Conservation (phyloP, 805 yeast genomes). For the Sugiyamaella americana region DNA sequence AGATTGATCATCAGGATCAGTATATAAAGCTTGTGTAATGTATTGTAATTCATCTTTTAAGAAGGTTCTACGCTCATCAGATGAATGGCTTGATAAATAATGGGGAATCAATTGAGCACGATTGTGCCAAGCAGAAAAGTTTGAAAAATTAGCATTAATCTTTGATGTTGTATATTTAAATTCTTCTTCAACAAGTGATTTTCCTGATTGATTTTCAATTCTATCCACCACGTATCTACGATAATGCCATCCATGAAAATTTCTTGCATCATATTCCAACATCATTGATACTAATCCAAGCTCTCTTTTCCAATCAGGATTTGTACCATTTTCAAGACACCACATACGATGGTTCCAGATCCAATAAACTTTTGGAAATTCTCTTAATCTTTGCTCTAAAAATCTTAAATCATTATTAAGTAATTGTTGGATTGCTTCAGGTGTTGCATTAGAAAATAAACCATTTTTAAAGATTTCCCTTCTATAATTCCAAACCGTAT, state of each 20-base stretch:
- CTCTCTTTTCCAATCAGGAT: constrained; percentile 65
- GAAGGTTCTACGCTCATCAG: constrained; percentile 31
- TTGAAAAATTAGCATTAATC: constrained; percentile 79
- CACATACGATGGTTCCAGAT: constrained; percentile 91
- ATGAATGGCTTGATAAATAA: constrained; percentile 3
- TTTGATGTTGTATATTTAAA: constrained; percentile 70
- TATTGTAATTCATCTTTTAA: constrained; percentile 56
- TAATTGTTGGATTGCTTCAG: constrained; percentile 27
- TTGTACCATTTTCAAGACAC: constrained; percentile 53
- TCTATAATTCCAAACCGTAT: constrained; percentile 85
- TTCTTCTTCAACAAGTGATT: constrained; percentile 43
- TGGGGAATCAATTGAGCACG: constrained; percentile 60
- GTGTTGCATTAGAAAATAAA: constrained; percentile 24
- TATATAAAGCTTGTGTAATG: constrained; percentile 76
- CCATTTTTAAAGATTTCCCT: constrained; percentile 53
- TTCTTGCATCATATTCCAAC: constrained; percentile 68
- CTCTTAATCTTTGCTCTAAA: constrained; percentile 50
- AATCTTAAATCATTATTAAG: constrained; percentile 57
- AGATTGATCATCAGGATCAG: constrained; percentile 92
- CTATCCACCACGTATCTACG: constrained; percentile 59
- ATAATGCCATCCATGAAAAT: constrained; percentile 95
- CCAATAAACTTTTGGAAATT: constrained; percentile 90
- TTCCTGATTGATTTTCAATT: constrained; percentile 24
- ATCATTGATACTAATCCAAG: constrained; percentile 62
- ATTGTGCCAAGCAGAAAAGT: constrained; percentile 95